Conservation (phyloP, 495 filamentous ascomycete species). For the Neurospora cerealis region DNA sequence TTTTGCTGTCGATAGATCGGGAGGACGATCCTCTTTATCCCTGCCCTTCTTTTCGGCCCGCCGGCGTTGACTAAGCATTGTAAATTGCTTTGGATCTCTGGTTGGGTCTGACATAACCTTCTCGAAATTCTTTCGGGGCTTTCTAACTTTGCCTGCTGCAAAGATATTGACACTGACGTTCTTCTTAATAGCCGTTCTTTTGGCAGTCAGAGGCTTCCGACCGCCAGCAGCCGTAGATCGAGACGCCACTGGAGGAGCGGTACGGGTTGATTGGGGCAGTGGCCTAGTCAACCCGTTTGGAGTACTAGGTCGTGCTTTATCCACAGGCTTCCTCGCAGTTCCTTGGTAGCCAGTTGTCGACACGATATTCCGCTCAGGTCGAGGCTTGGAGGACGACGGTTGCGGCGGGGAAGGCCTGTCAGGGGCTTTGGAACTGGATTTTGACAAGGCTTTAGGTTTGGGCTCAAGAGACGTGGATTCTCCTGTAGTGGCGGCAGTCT, state of each 20-base stretch:
- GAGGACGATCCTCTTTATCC: slow-evolving; percentile 20
- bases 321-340: slow-evolving; percentile 13
- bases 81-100: slow-evolving; percentile 23
- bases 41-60: slow-evolving; percentile 12
- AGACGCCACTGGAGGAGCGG: neutral
- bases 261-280: neutral
- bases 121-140: slow-evolving; percentile 7
- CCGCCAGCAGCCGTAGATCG: neutral
- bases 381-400: neutral
- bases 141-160: slow-evolving; percentile 14
- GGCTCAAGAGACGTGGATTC: neutral
- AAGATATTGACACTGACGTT: slow-evolving; percentile 18
- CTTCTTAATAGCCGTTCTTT: slow-evolving; percentile 9
- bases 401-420: neutral
- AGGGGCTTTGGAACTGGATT: neutral
- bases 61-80: slow-evolving; percentile 6
- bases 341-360: slow-evolving; percentile 21
- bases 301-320: neutral
- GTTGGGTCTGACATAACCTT: slow-evolving; percentile 25
- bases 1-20: slow-evolving; percentile 4
- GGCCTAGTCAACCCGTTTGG: neutral
- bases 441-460: neutral
- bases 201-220: slow-evolving; percentile 7
- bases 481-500: neutral
- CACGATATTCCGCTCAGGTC: neutral